Evolutionary conservation across 1,139 yeast species (phyloP).

Genomic region (Diutina neorugosa): DNA sequence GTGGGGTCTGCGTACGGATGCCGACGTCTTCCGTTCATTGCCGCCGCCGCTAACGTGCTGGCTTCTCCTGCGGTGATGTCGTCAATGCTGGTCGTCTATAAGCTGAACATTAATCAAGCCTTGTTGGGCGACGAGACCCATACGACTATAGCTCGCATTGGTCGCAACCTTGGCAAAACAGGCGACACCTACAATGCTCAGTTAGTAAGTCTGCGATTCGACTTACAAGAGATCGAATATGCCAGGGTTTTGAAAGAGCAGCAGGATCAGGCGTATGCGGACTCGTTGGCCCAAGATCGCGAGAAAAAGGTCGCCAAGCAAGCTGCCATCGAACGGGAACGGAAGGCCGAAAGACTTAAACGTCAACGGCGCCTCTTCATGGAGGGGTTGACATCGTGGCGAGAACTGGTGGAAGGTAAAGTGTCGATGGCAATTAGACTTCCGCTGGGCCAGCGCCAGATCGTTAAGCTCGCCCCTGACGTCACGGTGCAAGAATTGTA

Average conservation of each 20-base stretch:
- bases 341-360: not conserved
- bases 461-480: not conserved
- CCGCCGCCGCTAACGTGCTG: constrained; percentile 38
- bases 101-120: constrained; percentile 17
- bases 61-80: constrained; percentile 36
- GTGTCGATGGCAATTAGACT: not conserved
- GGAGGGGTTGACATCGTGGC: not conserved
- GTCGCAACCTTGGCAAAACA: constrained; percentile 21
- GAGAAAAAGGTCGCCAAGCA: constrained; percentile 17
- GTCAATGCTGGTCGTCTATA: constrained; percentile 40
- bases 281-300: constrained; percentile 35
- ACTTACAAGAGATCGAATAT: constrained; percentile 40
- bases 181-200: constrained; percentile 39
- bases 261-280: constrained; percentile 45
- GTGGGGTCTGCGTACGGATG: constrained; percentile 33
- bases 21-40: constrained; percentile 30
- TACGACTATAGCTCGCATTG: constrained; percentile 15
- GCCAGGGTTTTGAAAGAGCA: constrained; percentile 39
- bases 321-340: not conserved
- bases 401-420: not conserved
- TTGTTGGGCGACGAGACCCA: constrained; percentile 13
- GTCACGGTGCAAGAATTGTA: not conserved
- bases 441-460: not conserved
- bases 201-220: constrained; percentile 35
- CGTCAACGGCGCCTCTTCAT: not conserved